Evolutionary conservation across 1,284 basidiomycete species (phyloP), one percentile per base, ranked within the genome.

Genomic region (Apiotrichum mycotoxinovorans): DNA sequence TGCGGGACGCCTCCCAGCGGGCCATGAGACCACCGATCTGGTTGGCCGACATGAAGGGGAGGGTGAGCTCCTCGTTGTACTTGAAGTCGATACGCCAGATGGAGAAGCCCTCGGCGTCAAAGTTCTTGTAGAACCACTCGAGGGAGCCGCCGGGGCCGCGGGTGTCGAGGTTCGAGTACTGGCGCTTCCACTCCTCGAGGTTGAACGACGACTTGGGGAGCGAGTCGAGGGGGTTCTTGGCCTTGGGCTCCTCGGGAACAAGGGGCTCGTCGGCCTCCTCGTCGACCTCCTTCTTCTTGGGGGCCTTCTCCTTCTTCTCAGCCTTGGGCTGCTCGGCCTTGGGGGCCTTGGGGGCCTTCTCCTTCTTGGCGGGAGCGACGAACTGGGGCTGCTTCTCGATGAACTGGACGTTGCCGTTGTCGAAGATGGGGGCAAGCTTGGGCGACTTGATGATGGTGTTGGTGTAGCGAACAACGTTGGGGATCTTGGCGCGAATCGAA

Each of bases 121-220:
- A 93, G 88, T 92, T 87, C 77, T 90, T 72, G 82, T 93, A 91
- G 84, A 94, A 87, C 90, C 90, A 94, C 45, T 71, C 68, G 54
- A 78, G 61, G 42, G 73, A 71, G 74, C 91, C 88, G 40, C 87
- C 87, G 75, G 91, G 87, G 38, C 87, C 88, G 58, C 89, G 85
- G 38, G 94, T 97, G 56, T 97, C 94, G 79, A 88, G 87, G 87
- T 98, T 98, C 68, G 92, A 96, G 83, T 98, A 98, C 58, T 89
- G 87, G 53, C 92, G 87, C 81, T 98, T 98, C 90, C 91, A 96
- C 80, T 97, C 93, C 78, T 98, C 94, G 57, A 98, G 86, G 81
- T 93, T 92, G 82, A 97, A 89, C 17, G 83, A 80, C 20, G 89
- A 91, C 81, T 95, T 95, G 66, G 94, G 91, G 56, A 96, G 84